phyloP scores from a whole-genome alignment of 805 yeast species.

The Kuraishia hungarica region DNA sequence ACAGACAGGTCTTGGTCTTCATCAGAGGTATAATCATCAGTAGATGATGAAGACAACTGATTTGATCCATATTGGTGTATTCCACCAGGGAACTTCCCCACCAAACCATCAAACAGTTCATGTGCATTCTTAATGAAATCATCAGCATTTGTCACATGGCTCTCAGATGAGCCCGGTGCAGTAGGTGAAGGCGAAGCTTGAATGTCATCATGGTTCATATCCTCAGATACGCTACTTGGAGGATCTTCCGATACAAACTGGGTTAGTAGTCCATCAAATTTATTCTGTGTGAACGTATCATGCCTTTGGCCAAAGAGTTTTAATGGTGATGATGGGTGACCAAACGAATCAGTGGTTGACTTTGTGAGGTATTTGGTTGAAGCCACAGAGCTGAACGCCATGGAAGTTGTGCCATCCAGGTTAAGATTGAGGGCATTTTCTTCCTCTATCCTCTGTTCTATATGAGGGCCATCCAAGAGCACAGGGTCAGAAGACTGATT shows the following conservation, averaged over 20 bases:
- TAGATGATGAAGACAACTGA: conserved; percentile 9
- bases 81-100: conserved; percentile 7
- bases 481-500: neutral
- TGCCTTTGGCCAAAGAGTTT: conserved; percentile 20
- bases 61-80: neutral
- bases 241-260: conserved; percentile 3
- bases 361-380: neutral
- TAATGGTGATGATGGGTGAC: conserved; percentile 20
- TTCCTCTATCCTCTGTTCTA: neutral
- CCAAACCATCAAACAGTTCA: conserved; percentile 11
- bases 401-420: neutral
- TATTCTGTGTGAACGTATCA: conserved; percentile 21
- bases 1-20: conserved; percentile 14
- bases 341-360: neutral
- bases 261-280: conserved; percentile 17
- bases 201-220: neutral
- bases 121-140: conserved; percentile 14
- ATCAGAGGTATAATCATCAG: conserved; percentile 19
- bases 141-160: conserved; percentile 7
- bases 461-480: neutral
- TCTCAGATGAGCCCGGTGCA: neutral
- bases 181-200: neutral
- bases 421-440: neutral
- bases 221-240: neutral
- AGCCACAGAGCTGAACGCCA: neutral